These are phyloP conservation scores for Dysphania ambrosioides DNA, from an alignment of 148 eudicot species.

Conservation along the genomic window DNA sequence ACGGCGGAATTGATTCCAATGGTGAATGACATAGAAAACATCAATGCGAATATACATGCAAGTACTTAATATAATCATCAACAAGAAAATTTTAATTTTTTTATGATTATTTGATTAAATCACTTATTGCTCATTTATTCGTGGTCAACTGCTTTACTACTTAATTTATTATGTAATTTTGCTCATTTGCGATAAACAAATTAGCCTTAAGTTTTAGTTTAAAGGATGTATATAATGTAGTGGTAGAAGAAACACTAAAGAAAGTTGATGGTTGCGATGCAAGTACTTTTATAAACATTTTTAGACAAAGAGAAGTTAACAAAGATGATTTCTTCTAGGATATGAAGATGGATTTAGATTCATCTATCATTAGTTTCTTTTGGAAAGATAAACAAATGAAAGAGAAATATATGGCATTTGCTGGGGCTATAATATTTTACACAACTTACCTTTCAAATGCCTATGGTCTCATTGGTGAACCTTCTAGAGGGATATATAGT, in stretches of 20 bases:
- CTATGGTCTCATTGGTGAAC: neutral
- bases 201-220: too few species aligned
- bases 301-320: neutral
- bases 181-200: too few species aligned
- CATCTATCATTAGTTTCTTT: neutral
- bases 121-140: too few species aligned
- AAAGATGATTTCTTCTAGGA: neutral
- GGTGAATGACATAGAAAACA: too few species aligned
- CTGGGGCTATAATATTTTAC: neutral
- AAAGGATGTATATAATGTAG: neutral
- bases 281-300: neutral
- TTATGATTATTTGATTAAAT: too few species aligned
- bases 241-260: neutral
- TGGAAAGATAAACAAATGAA: neutral
- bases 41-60: too few species aligned
- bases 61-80: too few species aligned
- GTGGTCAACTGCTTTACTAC: too few species aligned
- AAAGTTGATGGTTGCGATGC: neutral
- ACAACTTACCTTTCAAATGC: neutral
- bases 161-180: too few species aligned
- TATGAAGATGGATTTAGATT: neutral
- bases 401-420: neutral
- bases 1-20: too few species aligned
- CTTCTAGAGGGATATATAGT: neutral
- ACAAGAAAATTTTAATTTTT: too few species aligned